These are phyloP conservation scores for Syncephalastrum sp. DNA, from an alignment of 371 early-diverging fungal genomes.

Conservation along the genomic window DNA sequence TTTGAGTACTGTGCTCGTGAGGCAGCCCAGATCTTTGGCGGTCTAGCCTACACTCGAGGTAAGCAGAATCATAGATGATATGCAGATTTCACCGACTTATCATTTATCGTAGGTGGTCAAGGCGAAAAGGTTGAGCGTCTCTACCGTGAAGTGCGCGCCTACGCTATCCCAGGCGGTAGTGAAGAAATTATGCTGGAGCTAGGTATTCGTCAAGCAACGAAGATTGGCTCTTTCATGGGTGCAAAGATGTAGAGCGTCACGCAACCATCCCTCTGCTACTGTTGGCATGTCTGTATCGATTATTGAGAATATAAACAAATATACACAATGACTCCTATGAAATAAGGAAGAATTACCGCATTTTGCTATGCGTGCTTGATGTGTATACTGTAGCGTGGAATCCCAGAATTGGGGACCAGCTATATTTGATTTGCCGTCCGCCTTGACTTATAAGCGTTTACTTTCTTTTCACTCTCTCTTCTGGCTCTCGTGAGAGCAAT, in stretches of 20 bases:
- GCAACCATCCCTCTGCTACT: neutral
- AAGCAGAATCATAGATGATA: conserved; percentile 10
- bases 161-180: conserved; percentile 78
- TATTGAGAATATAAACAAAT: too few species aligned
- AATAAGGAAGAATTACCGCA: too few species aligned
- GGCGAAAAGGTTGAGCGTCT: conserved; percentile 87
- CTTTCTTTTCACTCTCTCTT: too few species aligned
- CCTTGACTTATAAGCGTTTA: too few species aligned
- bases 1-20: conserved; percentile 89
- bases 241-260: conserved; percentile 43
- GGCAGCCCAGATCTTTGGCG: conserved; percentile 92
- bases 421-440: too few species aligned
- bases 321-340: too few species aligned
- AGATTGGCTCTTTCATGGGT: conserved; percentile 68
- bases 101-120: conserved; percentile 50
- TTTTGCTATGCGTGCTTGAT: too few species aligned
- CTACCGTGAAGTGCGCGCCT: conserved; percentile 86
- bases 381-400: too few species aligned
- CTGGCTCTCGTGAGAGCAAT: too few species aligned
- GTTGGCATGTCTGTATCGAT: too few species aligned
- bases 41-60: conserved; percentile 80
- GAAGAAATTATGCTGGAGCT: conserved; percentile 73
- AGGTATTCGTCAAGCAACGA: conserved; percentile 66
- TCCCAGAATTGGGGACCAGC: too few species aligned
- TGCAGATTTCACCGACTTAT: neutral